Evolutionary conservation across 225 moss, liverwort and hornwort genomes (phyloP), one percentile per base, ranked within the genome.

Genomic region (Asterella californica): DNA sequence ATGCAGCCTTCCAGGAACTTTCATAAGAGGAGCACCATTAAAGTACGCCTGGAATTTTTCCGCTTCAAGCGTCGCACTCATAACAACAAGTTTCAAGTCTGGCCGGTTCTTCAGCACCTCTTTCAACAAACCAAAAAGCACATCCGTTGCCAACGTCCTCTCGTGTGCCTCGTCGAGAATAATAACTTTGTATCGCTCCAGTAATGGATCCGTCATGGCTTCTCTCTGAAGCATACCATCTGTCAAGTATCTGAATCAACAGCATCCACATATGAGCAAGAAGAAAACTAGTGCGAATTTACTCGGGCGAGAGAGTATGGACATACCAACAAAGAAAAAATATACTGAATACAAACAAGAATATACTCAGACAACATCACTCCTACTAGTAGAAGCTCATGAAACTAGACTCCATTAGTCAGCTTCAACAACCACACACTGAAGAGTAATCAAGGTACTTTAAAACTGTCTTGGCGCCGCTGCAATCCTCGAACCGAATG

Each of bases 1-100:
- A 18, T 96, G 96, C 85, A 96, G 82, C 69, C 96, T 90, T 83
- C 96, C 94, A 15, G 96, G 96, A 0, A 96, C 96, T 88, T 96
- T 96, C 96, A 96, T 96, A 0, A 96, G 84, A 45, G 96, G 96
- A 45, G 96, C 96, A 18, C 94, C 96, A 68, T 90, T 96, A 46
- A 96, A 96, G 83, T 96, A 96, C n/a, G 94, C 88, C 83, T 96
- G 96, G 83, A 96, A 96, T 81, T 96, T 96, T 79, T 96, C 96
- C 42, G 96, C 94, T 83, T 96, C 96, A 62, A 96, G 86, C 0
- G 96, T 96, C 45, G 96, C 96, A 91, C 96, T 96, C 96, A 96
- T 96, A 47, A 94, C 96, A 17, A 96, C 96, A 14, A 96, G 94
- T 76, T 96, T 96, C 86, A 96, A 85, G 82, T 96, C 96, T 19